Evolutionary conservation across 164 flowering plant species (phyloP).

Genomic region (Vitis rupestris): DNA sequence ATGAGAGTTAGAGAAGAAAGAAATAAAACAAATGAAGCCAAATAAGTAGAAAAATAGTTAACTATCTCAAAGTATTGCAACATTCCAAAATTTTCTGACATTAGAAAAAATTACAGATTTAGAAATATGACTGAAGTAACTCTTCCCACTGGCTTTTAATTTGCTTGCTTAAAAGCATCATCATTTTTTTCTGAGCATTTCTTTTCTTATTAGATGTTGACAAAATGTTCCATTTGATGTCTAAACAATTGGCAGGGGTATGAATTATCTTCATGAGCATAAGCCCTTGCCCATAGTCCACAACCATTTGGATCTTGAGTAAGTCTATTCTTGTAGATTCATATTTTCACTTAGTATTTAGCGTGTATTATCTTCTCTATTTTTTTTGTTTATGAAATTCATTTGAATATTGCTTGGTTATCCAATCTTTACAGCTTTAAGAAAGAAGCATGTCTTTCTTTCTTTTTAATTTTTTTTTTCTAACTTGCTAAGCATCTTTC

Average conservation of each 20-base stretch:
- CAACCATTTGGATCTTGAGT: conserved; percentile 46
- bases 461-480: background rate
- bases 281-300: conserved; percentile 60
- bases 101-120: too few species aligned
- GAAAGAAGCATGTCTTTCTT: background rate
- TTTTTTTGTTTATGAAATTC: background rate
- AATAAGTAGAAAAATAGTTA: too few species aligned
- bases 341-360: background rate
- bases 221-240: background rate
- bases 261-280: conserved; percentile 68
- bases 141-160: too few species aligned
- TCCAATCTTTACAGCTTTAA: background rate
- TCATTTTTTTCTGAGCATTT: too few species aligned
- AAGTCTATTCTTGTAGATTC: conserved; percentile 3
- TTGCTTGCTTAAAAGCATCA: too few species aligned
- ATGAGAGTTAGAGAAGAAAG: too few species aligned
- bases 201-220: too few species aligned
- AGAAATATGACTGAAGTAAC: too few species aligned
- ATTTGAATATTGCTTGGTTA: background rate
- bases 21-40: too few species aligned
- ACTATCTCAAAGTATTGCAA: too few species aligned
- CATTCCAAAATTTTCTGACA: too few species aligned
- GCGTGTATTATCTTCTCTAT: background rate
- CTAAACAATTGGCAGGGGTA: conserved; percentile 42
- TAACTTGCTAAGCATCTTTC: background rate